Base-by-base conservation (phyloP, 2,329 filamentous ascomycete genomes). In the Didymella pomorum region DNA sequence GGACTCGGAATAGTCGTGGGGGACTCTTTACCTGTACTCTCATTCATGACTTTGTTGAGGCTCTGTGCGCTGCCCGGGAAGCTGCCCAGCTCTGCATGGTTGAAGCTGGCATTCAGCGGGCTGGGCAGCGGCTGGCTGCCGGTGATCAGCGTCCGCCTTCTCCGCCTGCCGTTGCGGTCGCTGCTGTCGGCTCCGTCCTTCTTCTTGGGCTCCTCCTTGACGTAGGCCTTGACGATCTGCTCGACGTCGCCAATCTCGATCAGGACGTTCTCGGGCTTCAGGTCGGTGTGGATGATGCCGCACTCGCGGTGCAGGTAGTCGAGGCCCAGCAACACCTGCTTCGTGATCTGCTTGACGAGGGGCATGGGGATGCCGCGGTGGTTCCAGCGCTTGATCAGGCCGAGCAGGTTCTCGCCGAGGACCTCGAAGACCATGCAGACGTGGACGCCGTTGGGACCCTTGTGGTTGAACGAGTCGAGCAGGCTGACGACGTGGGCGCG, bases 391-490 rank as follows among this genome's bases (percentile, higher is more conserved):
- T 98, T 98, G 83, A 99, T 97, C 74, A 99, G 80, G 25, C 95
- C 94, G 52, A 98, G 81, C 64, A 98, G 80, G 74, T 98, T 98
- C 84, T 98, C 93, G 52, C 95, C 95, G 56, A 99, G 80, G 3
- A 99, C 95, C 78, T 99, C 95, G 71, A 99, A 99, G 8, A 99
- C 95, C 94, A 99, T 98, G 82, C 95, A 99, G 58, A 98, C 93
- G 74, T 99, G 95, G 50, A 92, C 90, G 46, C 95, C 95, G 73
- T 99, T 96, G 42, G 94, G 94, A 10, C 95, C 95, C 78, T 96
- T 96, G 81, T 98, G 95, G 76, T 97, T 94, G 77, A 99, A 99
- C 0, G 92, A 97, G 79, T 98, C 94, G 69, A 98, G 86, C 37
- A 99, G 84, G 78, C 93, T 97, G 77, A 99, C 95, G 64, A 98